These are phyloP conservation scores for Fonsecaea monophora DNA, from an alignment of 2,329 filamentous ascomycete genomes.

Conservation along the genomic window DNA sequence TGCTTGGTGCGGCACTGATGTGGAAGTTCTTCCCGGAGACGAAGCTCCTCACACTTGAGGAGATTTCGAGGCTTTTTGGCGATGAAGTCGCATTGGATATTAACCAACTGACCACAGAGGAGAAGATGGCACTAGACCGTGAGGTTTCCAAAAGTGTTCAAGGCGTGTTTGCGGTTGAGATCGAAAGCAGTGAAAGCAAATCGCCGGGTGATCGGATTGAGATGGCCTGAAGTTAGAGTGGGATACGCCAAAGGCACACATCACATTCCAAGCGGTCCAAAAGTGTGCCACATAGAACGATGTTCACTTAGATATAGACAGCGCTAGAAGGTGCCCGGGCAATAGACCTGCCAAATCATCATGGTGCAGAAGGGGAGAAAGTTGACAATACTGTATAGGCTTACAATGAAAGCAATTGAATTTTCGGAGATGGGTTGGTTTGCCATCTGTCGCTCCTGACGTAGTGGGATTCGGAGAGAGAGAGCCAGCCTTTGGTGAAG, in stretches of 20 bases:
- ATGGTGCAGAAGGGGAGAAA: background rate
- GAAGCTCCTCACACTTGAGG: conserved; percentile 44
- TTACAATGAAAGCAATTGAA: background rate
- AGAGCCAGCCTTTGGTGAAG: too few species aligned
- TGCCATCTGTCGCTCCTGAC: too few species aligned
- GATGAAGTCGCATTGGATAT: conserved; percentile 38
- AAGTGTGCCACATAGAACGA: background rate
- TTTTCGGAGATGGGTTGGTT: background rate
- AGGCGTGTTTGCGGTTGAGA: background rate
- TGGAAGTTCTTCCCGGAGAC: conserved; percentile 43
- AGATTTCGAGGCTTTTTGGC: conserved; percentile 45
- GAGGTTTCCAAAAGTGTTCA: conserved; percentile 2
- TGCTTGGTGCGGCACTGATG: conserved; percentile 2
- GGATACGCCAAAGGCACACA: background rate
- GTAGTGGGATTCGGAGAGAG: too few species aligned
- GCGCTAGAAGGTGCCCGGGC: background rate
- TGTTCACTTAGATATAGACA: background rate
- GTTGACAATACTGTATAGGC: background rate
- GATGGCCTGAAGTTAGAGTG: background rate
- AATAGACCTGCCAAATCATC: background rate
- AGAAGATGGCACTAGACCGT: background rate
- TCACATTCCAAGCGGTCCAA: background rate
- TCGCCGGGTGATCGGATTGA: background rate
- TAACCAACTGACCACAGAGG: conserved; percentile 29
- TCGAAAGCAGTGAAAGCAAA: background rate